These are phyloP conservation scores for Platismatia glauca DNA, from an alignment of 495 filamentous ascomycete genomes.

Conservation along the genomic window DNA sequence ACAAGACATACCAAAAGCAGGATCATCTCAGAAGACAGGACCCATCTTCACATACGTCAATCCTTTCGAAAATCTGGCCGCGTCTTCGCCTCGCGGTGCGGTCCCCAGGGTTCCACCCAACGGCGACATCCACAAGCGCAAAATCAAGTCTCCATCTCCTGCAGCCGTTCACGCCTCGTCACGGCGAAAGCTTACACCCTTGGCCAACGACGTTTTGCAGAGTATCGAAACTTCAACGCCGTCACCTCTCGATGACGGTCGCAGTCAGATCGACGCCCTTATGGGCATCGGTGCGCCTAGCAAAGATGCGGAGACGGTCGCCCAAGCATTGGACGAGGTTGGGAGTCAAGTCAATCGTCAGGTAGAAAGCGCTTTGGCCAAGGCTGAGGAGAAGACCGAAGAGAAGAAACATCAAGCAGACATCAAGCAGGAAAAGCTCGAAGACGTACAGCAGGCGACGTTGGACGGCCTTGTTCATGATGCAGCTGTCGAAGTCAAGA, in stretches of 20 bases:
- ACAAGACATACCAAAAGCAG: constrained; percentile 23
- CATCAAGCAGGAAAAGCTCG: constrained; percentile 36
- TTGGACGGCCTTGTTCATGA: constrained; percentile 35
- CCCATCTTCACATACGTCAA: constrained; percentile 68
- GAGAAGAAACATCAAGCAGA: constrained; percentile 30
- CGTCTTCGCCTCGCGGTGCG: constrained; percentile 55
- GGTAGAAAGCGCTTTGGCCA: constrained; percentile 54
- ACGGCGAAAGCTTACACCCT: constrained; percentile 25
- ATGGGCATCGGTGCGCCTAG: constrained; percentile 30
- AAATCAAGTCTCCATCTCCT: constrained; percentile 25
- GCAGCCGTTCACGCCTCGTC: constrained; percentile 19
- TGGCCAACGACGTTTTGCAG: constrained; percentile 21
- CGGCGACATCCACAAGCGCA: constrained; percentile 25
- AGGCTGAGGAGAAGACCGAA: constrained; percentile 36
- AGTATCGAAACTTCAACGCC: constrained; percentile 31
- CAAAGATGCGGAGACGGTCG: constrained; percentile 54
- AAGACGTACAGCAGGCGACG: constrained; percentile 35
- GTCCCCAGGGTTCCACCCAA: constrained; percentile 13
- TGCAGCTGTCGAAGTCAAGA: constrained; percentile 43
- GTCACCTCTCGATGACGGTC: constrained; percentile 26
- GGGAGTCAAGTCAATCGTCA: constrained; percentile 60
- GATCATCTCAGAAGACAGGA: constrained; percentile 33
- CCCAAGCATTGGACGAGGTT: constrained; percentile 60
- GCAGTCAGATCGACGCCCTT: constrained; percentile 28
- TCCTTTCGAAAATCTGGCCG: constrained; percentile 67